Base-by-base conservation (phyloP, 129 eudicot genomes). In the Saposhnikovia divaricata region DNA sequence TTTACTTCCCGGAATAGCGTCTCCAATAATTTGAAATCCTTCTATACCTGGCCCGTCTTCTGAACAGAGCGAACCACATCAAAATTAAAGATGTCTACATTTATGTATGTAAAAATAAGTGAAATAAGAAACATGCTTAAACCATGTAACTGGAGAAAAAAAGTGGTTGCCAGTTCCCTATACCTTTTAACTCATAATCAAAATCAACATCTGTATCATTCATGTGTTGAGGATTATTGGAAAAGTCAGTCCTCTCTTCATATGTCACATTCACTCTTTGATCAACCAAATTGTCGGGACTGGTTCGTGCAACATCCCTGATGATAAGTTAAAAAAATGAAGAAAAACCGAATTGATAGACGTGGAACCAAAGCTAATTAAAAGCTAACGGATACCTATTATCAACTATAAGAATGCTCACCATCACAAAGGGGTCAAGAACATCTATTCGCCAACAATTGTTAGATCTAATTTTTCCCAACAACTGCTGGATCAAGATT, bases 31-130 rank as follows among this genome's bases (percentile, higher is more conserved):
- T 85, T 95, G 98, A 78, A 95, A 95, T 48, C 81, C 89, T 25
- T 92, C 97, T 79, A 95, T 92, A 80, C 96, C 98, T 16, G 98
- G 98, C 70, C 90, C 88, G 44, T 92, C 96, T 76, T 89, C 92
- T 80, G 81, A 66, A 80, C 16, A 42, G 27, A 78, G 79, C 42
- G 0, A 48, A 76, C 47, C 65, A 79, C 42, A 46, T 76, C 40
- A 74, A 40, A 69, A 1, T 38, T 42, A 45, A 57, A 25, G 69
- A n/a, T 61, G 69, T 61, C 16, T 3, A 61, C 25, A 25, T 61
- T 61, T 25, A n/a, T 9, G 69, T 61, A 28, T 61, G 69, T 10
- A 9, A 25, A 59, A n/a, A 0, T 3, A 61, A 61, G 14, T 61
- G 9, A 9, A 1, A n/a, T 1, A 61, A 10, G 25, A 3, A 59